Evolutionary conservation across 225 moss, liverwort and hornwort genomes (phyloP).

Genomic region (Physcomitrium patens): DNA sequence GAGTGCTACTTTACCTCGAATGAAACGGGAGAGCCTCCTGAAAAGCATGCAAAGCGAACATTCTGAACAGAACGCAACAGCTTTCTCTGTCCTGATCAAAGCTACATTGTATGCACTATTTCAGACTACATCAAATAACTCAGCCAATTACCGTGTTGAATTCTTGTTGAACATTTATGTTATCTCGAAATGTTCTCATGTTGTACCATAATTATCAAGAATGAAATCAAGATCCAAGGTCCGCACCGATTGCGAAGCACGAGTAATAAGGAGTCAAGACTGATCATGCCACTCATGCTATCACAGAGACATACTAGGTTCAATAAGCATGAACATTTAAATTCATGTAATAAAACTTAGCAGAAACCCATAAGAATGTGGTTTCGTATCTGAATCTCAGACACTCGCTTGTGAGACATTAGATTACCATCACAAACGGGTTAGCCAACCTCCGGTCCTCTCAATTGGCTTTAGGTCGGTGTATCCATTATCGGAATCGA

Average conservation of each 20-base stretch:
- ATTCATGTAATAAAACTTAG: background rate
- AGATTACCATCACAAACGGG: constrained; percentile 14
- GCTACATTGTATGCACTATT: constrained; percentile 4
- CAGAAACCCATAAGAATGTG: background rate
- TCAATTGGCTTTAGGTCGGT: background rate
- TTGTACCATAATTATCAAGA: constrained; percentile 6
- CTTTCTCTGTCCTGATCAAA: background rate
- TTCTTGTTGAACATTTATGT: background rate
- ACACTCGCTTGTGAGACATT: background rate
- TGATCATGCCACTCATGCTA: constrained; percentile 7
- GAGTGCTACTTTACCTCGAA: background rate
- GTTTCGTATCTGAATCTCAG: constrained; percentile 12
- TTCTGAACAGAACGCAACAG: background rate
- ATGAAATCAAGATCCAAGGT: constrained; percentile 5
- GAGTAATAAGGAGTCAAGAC: background rate
- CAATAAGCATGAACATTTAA: background rate
- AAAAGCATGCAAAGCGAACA: background rate
- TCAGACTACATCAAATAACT: too few species aligned
- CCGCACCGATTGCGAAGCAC: too few species aligned
- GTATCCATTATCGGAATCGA: background rate
- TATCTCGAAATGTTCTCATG: background rate
- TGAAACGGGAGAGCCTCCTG: background rate
- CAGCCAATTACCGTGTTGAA: too few species aligned
- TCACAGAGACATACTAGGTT: constrained; percentile 2
- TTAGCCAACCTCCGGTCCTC: background rate